phyloP scores from a whole-genome alignment of 2,329 filamentous ascomycete species.

The Exophiala alcalophila region DNA sequence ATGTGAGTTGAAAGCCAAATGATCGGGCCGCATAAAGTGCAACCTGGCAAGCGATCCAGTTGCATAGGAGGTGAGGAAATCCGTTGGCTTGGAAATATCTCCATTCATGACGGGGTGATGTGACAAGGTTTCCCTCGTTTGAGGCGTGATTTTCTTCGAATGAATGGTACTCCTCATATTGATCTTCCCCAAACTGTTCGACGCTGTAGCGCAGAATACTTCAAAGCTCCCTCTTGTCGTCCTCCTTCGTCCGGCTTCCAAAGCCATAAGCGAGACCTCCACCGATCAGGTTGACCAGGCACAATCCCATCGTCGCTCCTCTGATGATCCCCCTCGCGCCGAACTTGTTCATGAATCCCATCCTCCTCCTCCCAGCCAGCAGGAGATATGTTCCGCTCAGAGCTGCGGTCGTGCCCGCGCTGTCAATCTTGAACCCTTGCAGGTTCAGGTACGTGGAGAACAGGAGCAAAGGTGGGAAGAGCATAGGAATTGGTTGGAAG shows the following conservation, averaged over 20 bases:
- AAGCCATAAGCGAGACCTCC: conserved; percentile 48
- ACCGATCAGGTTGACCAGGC: conserved; percentile 45
- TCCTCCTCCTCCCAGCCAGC: conserved; percentile 57
- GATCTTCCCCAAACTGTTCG: too few relatives aligned
- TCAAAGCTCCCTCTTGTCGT: conserved; percentile 24
- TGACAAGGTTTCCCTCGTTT: too few relatives aligned
- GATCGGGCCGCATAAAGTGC: too few relatives aligned
- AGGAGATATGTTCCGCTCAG: conserved; percentile 66
- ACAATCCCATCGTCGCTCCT: conserved; percentile 46
- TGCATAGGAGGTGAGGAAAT: too few relatives aligned
- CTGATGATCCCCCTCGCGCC: conserved; percentile 45
- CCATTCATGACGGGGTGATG: too few relatives aligned
- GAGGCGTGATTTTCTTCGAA: too few relatives aligned
- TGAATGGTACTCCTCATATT: too few relatives aligned
- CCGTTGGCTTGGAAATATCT: too few relatives aligned
- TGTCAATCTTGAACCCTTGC: conserved; percentile 60
- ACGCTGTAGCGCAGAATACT: too few relatives aligned
- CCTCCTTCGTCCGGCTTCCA: conserved; percentile 42
- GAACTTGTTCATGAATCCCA: conserved; percentile 46
- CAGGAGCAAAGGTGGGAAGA: conserved; percentile 64
- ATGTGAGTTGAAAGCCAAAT: too few relatives aligned
- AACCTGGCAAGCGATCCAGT: too few relatives aligned
- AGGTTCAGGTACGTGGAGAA: conserved; percentile 66
- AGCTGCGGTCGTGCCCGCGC: conserved; percentile 61
- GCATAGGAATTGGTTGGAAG: conserved; percentile 63